phyloP scores from a whole-genome alignment of 345 rosid species.

The Adansonia digitata region DNA sequence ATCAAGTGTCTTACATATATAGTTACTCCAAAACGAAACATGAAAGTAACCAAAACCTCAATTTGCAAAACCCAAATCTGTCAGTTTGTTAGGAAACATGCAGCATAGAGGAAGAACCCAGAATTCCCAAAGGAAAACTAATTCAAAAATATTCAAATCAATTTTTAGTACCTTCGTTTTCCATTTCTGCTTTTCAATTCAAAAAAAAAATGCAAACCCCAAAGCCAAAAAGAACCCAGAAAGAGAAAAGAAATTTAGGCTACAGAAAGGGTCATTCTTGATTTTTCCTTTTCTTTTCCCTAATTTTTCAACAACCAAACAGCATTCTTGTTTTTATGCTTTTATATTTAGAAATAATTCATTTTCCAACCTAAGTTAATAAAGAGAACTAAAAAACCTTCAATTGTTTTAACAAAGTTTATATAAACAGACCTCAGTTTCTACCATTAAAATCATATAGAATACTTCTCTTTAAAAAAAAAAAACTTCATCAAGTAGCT shows the following conservation, averaged over 20 bases:
- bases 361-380: neutral
- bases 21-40: too few species aligned
- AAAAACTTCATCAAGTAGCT: neutral
- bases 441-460: neutral
- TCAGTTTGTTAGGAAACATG: too few species aligned
- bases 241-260: neutral
- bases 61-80: too few species aligned
- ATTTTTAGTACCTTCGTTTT: too few species aligned
- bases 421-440: neutral
- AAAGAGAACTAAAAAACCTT: neutral
- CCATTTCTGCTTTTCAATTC: too few species aligned
- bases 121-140: too few species aligned
- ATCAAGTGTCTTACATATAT: too few species aligned
- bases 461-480: neutral
- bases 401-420: neutral
- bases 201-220: too few species aligned
- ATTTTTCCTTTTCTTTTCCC: neutral
- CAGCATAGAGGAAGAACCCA: too few species aligned
- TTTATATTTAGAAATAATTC: neutral
- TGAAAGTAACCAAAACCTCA: too few species aligned
- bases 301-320: neutral
- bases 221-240: neutral
- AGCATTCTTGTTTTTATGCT: neutral
- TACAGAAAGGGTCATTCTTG: neutral
- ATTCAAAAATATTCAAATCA: too few species aligned